A percentile compares a stretch with the other conserved stretches of the same genome.
Conservation (phyloP, 345 rosid species). For the Camelina neglecta region DNA sequence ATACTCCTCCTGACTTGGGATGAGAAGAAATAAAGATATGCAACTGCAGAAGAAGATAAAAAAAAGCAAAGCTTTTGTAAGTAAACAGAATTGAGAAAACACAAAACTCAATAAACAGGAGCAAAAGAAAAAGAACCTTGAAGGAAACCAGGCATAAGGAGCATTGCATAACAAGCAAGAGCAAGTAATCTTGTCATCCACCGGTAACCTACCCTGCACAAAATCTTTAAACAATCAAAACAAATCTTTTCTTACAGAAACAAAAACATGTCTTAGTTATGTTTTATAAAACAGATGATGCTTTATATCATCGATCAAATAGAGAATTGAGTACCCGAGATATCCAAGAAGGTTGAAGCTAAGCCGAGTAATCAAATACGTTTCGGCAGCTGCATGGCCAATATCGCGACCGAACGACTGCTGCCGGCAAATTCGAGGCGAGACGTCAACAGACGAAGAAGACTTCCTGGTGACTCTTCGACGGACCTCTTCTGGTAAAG, state of each 20-base stretch:
- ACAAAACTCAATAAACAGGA: background rate
- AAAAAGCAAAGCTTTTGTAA: background rate
- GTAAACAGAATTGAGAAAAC: conserved; percentile 1
- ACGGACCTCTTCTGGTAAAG: conserved; percentile 36
- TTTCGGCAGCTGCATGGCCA: conserved; percentile 82
- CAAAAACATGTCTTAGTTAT: background rate
- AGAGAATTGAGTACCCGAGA: conserved; percentile 62
- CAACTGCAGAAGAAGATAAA: conserved; percentile 66
- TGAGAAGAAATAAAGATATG: conserved; percentile 82
- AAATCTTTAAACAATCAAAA: conserved; percentile 37
- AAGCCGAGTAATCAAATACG: conserved; percentile 74
- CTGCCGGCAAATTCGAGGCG: conserved; percentile 47
- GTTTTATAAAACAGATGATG: no score
- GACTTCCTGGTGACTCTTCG: conserved; percentile 45
- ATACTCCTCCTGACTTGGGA: conserved; percentile 73
- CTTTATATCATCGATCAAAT: background rate
- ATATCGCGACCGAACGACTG: conserved; percentile 61
- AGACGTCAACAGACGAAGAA: background rate
- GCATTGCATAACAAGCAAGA: conserved; percentile 80
- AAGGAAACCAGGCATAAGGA: conserved; percentile 92
- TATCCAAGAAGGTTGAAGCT: conserved; percentile 69
- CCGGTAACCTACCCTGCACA: conserved; percentile 92
- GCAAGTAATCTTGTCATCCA: conserved; percentile 80
- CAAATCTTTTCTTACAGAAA: background rate
- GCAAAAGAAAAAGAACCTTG: conserved; percentile 58